These are phyloP conservation scores for Hordeum pubiflorum DNA, from an alignment of 202 grass and related monocot species.

Conservation along the genomic window DNA sequence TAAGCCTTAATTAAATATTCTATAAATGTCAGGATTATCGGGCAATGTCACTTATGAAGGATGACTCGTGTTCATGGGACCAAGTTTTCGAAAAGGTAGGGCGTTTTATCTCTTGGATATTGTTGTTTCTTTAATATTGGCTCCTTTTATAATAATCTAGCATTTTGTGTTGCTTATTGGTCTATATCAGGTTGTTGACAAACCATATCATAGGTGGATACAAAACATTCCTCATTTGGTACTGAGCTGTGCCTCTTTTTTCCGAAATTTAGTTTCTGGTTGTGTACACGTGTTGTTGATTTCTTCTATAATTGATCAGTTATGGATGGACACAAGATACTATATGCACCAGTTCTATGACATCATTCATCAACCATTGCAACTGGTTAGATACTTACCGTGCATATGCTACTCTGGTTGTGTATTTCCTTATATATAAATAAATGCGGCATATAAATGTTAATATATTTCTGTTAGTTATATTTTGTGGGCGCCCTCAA, in stretches of 20 bases:
- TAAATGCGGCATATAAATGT: background rate
- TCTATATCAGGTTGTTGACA: conserved; percentile 1
- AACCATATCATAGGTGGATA: background rate
- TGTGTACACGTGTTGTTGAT: background rate
- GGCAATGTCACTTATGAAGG: background rate
- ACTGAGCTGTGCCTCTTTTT: background rate
- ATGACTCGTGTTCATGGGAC: background rate
- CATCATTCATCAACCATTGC: background rate
- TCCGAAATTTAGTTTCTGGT: background rate
- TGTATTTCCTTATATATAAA: background rate
- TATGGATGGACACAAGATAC: conserved; percentile 4
- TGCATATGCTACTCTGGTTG: too few species aligned
- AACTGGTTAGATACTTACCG: background rate
- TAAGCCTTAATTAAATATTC: background rate
- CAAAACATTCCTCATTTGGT: background rate
- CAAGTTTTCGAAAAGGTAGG: background rate
- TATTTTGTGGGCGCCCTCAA: background rate
- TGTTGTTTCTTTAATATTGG: background rate
- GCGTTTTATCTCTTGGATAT: background rate
- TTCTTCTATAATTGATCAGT: background rate
- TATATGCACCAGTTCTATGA: background rate
- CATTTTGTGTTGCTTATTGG: background rate
- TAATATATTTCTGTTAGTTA: background rate
- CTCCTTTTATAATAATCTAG: background rate
- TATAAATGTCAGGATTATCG: background rate